Base-by-base conservation (phyloP, 2,329 filamentous ascomycete genomes). In the Stenocarpella maydis region DNA sequence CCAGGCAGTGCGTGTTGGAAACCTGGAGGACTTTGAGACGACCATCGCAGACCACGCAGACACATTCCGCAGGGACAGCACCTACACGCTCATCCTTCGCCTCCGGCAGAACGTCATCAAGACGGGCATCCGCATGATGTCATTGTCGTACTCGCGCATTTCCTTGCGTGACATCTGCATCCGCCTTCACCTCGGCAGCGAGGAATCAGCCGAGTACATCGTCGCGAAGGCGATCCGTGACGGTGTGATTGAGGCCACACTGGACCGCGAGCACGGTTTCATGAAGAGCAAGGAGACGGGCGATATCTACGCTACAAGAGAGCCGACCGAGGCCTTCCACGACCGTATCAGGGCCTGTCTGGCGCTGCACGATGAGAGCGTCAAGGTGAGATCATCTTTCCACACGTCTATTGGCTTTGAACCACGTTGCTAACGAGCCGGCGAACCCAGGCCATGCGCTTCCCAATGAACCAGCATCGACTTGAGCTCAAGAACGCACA, bases 91-190 rank as follows among this genome's bases (percentile, higher is more conserved):
- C 69, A 97, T 98, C 76, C 88, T 98, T 72, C 95, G 96, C 72
- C 87, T 99, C 72, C 91, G 96, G 75, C 96, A 99, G 82, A 99
- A 99, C 78, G 96, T 99, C 78, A 98, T 99, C 89, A 97, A 97
- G 86, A 99, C 96, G 4, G 96, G 96, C 74, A 97, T 99, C 73
- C 94, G 96, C 75, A 98, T 98, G 94, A 97, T 99, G 89, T 98
- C 95, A 49, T 86, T 99, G 73, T 97, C 95, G 24, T 99, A 99
- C 85, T 97, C 95, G 71, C 93, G 95, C 72, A 99, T 99, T 77
- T 98, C 95, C 1, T 88, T 99, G 68, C 92, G 96, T 69, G 96
- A 99, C 78, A 99, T 99, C 75, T 99, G 96, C 83, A 94, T 98
- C 70, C 93, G 96, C 58, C 87, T 99, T 63, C 94, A 97, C 65